These are phyloP conservation scores for Dictyostelium firmibasis DNA, from an alignment of 78 protist species.

Conservation along the genomic window DNA sequence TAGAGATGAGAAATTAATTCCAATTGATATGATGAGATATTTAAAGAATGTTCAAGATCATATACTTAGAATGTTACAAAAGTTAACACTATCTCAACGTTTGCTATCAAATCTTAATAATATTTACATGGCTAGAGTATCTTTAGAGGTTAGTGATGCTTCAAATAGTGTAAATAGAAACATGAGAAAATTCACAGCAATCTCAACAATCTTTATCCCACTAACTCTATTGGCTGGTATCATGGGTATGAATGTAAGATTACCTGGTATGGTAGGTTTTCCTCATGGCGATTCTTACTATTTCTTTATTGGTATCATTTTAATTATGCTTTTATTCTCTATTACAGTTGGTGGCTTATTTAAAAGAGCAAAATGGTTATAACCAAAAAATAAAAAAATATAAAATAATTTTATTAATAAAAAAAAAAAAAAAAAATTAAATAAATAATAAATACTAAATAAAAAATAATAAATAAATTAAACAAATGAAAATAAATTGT, in stretches of 20 bases:
- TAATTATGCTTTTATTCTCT: constrained; percentile 26
- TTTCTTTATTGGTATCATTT: constrained; percentile 43
- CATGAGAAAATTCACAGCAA: constrained; percentile 77
- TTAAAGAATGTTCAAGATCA: constrained; percentile 72
- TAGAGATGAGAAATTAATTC: constrained; percentile 57
- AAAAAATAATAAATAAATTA: too few species aligned
- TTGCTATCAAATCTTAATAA: constrained; percentile 41
- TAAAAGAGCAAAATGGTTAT: constrained; percentile 66
- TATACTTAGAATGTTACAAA: constrained; percentile 74
- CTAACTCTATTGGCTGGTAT: constrained; percentile 50
- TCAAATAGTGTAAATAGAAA: constrained; percentile 56
- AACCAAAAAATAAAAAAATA: too few species aligned
- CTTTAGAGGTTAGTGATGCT: constrained; percentile 73
- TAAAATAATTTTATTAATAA: too few species aligned
- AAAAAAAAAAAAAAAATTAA: too few species aligned
- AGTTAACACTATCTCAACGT: constrained; percentile 41
- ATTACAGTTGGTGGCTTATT: constrained; percentile 27
- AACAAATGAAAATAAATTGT: too few species aligned
- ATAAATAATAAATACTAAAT: too few species aligned
- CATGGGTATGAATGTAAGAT: constrained; percentile 71
- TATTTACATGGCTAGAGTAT: constrained; percentile 76
- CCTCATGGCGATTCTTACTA: constrained; percentile 34
- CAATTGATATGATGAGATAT: constrained; percentile 7
- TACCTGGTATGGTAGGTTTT: constrained; percentile 63
- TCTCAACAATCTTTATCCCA: constrained; percentile 69